These are phyloP conservation scores for Triangularia setosa DNA, from an alignment of 2,329 filamentous ascomycete genomes.

Conservation along the genomic window DNA sequence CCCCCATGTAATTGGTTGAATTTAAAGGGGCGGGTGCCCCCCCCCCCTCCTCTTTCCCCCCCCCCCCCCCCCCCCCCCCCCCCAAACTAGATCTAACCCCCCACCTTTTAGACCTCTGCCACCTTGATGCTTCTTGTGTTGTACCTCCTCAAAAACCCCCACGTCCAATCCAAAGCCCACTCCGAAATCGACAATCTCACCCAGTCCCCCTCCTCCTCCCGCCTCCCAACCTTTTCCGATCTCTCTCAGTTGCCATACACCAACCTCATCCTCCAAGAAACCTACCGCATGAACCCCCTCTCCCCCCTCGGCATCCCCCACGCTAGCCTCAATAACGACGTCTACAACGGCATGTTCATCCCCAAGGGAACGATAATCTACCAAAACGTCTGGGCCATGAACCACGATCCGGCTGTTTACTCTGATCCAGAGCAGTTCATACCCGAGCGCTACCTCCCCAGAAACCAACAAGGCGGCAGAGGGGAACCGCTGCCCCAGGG, in stretches of 20 bases:
- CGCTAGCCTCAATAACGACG: slow-evolving; percentile 37
- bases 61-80: background rate
- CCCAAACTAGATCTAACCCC: background rate
- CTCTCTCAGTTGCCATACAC: slow-evolving; percentile 34
- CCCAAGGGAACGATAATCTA: slow-evolving; percentile 42
- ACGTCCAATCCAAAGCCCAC: slow-evolving; percentile 34
- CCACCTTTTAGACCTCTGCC: slow-evolving; percentile 23
- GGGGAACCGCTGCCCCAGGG: slow-evolving; percentile 32
- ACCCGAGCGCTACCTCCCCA: slow-evolving; percentile 30
- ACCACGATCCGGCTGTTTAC: slow-evolving; percentile 31
- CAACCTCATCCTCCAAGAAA: slow-evolving; percentile 34
- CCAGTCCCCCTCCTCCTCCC: slow-evolving; percentile 25
- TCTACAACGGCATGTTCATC: slow-evolving; percentile 42
- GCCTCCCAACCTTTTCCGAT: slow-evolving; percentile 29
- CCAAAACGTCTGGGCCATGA: slow-evolving; percentile 40
- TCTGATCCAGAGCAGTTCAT: slow-evolving; percentile 32
- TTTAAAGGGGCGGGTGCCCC: too few species aligned
- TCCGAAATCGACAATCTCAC: slow-evolving; percentile 36
- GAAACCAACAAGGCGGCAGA: slow-evolving; percentile 23
- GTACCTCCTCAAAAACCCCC: slow-evolving; percentile 38
- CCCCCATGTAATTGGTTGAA: too few species aligned
- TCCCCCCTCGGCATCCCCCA: slow-evolving; percentile 38
- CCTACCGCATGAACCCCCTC: slow-evolving; percentile 33
- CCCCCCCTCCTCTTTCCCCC: background rate
- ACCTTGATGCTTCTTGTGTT: slow-evolving; percentile 36